phyloP scores from a whole-genome alignment of 345 rosid genomes.

The Streptanthus diversifolius region DNA sequence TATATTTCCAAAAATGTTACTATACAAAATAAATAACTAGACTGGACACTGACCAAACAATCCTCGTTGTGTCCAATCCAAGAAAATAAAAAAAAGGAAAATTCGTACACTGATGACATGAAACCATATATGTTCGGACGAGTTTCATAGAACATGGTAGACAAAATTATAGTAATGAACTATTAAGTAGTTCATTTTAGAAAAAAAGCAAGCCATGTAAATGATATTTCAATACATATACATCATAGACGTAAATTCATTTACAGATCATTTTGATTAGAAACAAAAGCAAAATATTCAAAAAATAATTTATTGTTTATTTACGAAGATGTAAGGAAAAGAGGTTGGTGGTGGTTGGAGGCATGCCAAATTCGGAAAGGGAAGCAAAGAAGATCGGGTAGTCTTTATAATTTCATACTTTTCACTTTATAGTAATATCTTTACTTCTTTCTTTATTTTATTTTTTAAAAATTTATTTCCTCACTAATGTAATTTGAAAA shows the following conservation, averaged over 20 bases:
- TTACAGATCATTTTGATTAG: neutral
- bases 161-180: slow-evolving; percentile 2
- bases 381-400: slow-evolving; percentile 12
- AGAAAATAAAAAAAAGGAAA: neutral
- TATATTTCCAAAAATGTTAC: neutral
- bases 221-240: neutral
- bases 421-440: slow-evolving; percentile 17
- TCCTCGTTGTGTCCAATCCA: slow-evolving; percentile 34
- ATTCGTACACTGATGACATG: slow-evolving; percentile 16
- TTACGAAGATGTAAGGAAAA: neutral
- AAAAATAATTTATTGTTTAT: neutral
- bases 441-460: neutral
- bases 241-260: neutral
- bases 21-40: neutral
- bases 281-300: neutral
- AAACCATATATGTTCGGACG: slow-evolving; percentile 20
- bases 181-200: slow-evolving; percentile 5
- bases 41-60: slow-evolving; percentile 22
- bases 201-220: neutral
- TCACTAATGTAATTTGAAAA: neutral
- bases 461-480: neutral
- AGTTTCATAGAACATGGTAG: slow-evolving; percentile 22
- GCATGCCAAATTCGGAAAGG: slow-evolving; percentile 31
- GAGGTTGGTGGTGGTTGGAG: slow-evolving; percentile 22
- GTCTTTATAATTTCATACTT: slow-evolving; percentile 26